Base-by-base conservation (phyloP, 1,139 yeast species). In the Kodamaea derodonti region DNA sequence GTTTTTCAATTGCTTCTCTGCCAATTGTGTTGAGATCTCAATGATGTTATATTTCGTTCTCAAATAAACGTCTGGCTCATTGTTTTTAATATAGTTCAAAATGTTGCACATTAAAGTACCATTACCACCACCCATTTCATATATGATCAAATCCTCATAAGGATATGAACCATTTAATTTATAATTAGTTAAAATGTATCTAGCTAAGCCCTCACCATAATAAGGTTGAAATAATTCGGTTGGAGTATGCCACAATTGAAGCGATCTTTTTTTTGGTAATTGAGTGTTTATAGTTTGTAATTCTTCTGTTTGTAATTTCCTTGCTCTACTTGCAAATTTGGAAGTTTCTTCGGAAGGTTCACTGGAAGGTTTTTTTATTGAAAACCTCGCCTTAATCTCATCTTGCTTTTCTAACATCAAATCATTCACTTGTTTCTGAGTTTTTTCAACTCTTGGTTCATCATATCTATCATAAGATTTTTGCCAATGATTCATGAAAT, bases 61-160 rank as follows among this genome's bases (percentile, higher is more conserved):
- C 10, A 65, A 59, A 52, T 85, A 87, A 10, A 85, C 78, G 28
- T 83, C 88, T 0, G 95, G 92, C 42, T 82, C 83, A 14, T 71
- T 64, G 16, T 61, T 62, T 41, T 77, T 69, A 41, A 86, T 72
- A 51, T 71, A 86, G 48, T 80, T 80, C 45, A 86, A 60, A n/a
- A 86, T 75, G 50, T 86, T 82, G 39, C 75, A 59, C 95, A 86
- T 86, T 38, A 86, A 58, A 0, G 95, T 86, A 35, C 95, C 95
- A 50, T 86, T 86, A 45, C 95, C 95, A 24, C 92, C 95, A 38
- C 95, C 95, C 72, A 85, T 78, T 59, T 87, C 96, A 57, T 85
- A 87, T 11, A 86, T 83, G 6, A 79, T 67, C 32, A 86, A 63
- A 46, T 81, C 87, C 24, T 73, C 62, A 45, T 77, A 75, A 1